Base-by-base conservation (phyloP, 225 moss, liverwort and hornwort genomes). In the Ulota crispa region DNA sequence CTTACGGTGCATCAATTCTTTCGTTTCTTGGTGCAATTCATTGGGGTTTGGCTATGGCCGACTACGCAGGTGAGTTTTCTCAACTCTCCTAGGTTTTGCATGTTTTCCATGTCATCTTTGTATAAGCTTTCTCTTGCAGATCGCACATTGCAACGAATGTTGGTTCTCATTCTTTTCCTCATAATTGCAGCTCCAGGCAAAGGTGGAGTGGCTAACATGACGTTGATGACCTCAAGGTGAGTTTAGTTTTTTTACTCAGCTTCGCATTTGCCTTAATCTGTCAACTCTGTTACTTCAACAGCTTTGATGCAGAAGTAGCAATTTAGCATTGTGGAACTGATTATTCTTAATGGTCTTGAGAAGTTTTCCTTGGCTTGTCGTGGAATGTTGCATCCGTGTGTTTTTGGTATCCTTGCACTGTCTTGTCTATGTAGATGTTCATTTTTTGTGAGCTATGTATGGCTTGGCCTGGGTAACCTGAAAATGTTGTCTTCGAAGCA, bases 11-110 rank as follows among this genome's bases (percentile, higher is more conserved):
- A 52, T 88, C 91, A 53, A 94, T 95, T 53, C 63, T 98, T 84
- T 87, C 97, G 41, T 98, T 98, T 92, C 88, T 98, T 83, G 97
- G 97, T 74, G 97, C 93, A 68, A 89, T 94, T 36, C 93, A 95
- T 87, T 98, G 97, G 97, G 97, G 97, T 82, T 81, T 98, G 85
- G 97, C 97, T 62, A 95, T 98, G 95, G 85, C 93, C 78, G 90
- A 92, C 61, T 89, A 90, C 84, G 87, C 91, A 89, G 88, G 97
- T 95, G 80, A 83, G 79, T 79, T 62, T 70, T 77, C 57, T 77
- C 73, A 68, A 52, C 47, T 68, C 26, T 43, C 11, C 61, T 5
- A 27, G 8, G 47, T 45, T 68, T 23, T 6, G 50, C 42, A 76
- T 41, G 19, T 64, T 54, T 14, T 68, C 37, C 13, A 75, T 18